Base-by-base conservation (phyloP, 2,329 filamentous ascomycete species). In the Fonsecaea nubica region DNA sequence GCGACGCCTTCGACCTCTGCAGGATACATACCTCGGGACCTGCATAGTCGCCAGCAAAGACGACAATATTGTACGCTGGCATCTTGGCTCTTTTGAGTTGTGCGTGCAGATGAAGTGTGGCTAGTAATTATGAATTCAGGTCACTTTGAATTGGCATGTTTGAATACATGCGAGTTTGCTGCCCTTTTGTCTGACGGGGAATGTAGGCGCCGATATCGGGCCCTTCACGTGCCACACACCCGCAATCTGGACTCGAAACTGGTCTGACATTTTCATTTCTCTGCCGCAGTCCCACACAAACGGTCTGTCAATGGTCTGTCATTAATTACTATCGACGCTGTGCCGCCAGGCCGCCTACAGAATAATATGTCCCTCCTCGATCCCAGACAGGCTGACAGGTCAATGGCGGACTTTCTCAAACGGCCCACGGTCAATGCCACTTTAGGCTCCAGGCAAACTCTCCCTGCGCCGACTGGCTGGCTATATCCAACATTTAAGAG, bases 1-100 rank as follows among this genome's bases (percentile, higher is more conserved):
- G 54, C 42, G 8, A 63, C 6, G 42, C 52, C 32, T 35, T 18
- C 35, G 7, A 38, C 13, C 53, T 9, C 7, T 18, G 9, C 12
- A 10, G 8, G 13, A 18, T 69, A 75, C 86, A 74, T 80, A 92
- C 91, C 87, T 96, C 92, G 1, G 92, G 92, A 78, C 92, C 92
- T 76, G 90, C 92, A 80, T 95, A 91, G 82, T 96, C 92, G 75
- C 91, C 91, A 60, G 80, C 90, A 78, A 94, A 92, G 65, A 94
- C 90, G 69, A 93, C 91, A 77, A 93, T 90, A 71, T 92, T 92
- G 77, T 88, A 89, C 58, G 86, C 84, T 72, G 89, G 80, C 90
- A 92, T 92, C 15, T 45, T 45, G 40, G 7, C 40, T 18, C 15
- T 21, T 18, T 45, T 7, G 40, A 21, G 3, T 45, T 45, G 15